A percentile compares a stretch with the other conserved stretches of the same genome.
Evolutionary conservation across 1,284 basidiomycete species (phyloP).

Genomic region (Apiotrichum gamsii): DNA sequence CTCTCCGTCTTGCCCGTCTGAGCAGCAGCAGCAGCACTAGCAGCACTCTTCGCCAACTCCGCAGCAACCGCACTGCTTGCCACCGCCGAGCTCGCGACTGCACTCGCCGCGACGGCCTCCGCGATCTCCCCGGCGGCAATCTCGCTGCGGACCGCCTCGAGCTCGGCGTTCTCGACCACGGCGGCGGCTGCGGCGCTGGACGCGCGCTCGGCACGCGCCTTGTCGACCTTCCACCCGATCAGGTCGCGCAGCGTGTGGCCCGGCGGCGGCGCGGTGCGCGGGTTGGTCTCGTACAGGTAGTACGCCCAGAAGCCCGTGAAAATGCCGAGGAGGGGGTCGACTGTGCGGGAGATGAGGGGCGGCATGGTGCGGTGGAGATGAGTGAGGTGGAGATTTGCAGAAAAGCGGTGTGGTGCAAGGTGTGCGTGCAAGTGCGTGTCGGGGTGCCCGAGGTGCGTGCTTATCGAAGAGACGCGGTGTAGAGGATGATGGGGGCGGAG

Average conservation of each 20-base stretch:
- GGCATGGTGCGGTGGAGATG: slow-evolving; percentile 25
- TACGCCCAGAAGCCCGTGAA: slow-evolving; percentile 75
- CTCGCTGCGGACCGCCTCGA: slow-evolving; percentile 39
- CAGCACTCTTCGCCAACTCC: neutral
- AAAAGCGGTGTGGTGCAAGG: too few relatives aligned
- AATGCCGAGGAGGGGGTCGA: slow-evolving; percentile 70
- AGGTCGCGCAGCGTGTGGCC: slow-evolving; percentile 61
- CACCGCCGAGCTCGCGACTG: neutral
- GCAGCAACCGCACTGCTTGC: neutral
- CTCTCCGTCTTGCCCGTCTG: neutral
- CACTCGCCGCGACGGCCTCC: neutral
- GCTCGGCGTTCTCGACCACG: slow-evolving; percentile 25
- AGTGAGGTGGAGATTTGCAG: too few relatives aligned
- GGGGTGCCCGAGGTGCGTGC: too few relatives aligned
- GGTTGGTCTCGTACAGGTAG: slow-evolving; percentile 76
- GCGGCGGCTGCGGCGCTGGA: slow-evolving; percentile 16
- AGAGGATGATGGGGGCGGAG: too few relatives aligned
- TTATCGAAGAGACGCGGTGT: too few relatives aligned
- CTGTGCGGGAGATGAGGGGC: slow-evolving; percentile 44
- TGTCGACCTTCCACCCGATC: slow-evolving; percentile 62
- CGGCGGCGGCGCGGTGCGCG: slow-evolving; percentile 63
- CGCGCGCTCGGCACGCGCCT: slow-evolving; percentile 24
- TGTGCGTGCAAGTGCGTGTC: too few relatives aligned
- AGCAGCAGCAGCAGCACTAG: neutral
- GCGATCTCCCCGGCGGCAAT: slow-evolving; percentile 23